These are phyloP conservation scores for Mallotus repandus DNA, from an alignment of 441 rosid genomes.

Conservation along the genomic window DNA sequence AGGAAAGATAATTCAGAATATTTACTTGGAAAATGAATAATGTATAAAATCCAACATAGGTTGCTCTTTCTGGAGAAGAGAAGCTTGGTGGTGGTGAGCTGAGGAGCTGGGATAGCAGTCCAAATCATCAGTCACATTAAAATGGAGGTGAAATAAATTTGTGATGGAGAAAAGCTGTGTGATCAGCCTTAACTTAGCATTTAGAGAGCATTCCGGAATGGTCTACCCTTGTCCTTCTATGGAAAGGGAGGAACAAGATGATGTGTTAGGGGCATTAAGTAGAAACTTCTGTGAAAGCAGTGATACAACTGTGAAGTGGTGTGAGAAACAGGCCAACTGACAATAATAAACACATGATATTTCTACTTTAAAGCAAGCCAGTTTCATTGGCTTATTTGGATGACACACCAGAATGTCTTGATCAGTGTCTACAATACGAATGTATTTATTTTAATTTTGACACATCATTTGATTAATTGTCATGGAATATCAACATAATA, in stretches of 20 bases:
- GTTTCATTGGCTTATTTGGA: background rate
- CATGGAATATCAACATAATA: slow-evolving; percentile 3
- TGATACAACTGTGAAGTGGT: background rate
- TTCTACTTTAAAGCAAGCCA: background rate
- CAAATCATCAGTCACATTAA: background rate
- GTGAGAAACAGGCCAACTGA: background rate
- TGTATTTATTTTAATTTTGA: slow-evolving; percentile 2
- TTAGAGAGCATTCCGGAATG: background rate
- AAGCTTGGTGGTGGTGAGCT: too few species aligned
- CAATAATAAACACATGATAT: background rate
- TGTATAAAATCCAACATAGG: background rate
- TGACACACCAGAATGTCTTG: background rate
- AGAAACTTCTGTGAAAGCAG: background rate
- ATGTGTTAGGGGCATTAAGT: background rate
- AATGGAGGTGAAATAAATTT: background rate
- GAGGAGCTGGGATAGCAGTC: background rate
- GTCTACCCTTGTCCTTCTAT: background rate
- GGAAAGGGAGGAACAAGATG: background rate
- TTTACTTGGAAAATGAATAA: too few species aligned
- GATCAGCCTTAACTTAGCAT: background rate
- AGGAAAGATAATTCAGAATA: background rate
- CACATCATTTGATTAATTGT: background rate
- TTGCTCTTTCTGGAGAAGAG: too few species aligned
- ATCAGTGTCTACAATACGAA: background rate
- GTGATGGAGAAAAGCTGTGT: background rate